A percentile compares a stretch with the other conserved stretches of the same genome.
These are phyloP conservation scores for Ogataea neopini DNA, from an alignment of 805 yeast genomes.

Conservation along the genomic window DNA sequence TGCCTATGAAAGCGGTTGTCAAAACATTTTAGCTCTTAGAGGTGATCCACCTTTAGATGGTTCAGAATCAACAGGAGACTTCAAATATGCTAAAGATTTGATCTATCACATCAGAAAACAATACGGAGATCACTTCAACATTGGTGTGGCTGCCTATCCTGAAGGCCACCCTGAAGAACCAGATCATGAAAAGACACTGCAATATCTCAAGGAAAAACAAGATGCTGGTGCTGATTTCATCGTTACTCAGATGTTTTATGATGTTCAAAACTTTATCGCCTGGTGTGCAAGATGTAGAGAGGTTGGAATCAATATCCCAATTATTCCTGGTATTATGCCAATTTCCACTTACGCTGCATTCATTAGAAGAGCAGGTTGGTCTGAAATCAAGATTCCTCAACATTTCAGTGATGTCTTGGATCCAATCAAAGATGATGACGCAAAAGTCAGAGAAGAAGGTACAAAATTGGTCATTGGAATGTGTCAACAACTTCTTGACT, in stretches of 20 bases:
- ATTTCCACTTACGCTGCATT: constrained; percentile 93
- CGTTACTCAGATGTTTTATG: constrained; percentile 97
- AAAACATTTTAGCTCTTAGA: constrained; percentile 88
- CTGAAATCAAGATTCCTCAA: constrained; percentile 77
- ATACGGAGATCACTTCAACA: constrained; percentile 87
- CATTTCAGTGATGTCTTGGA: constrained; percentile 68
- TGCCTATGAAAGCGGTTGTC: constrained; percentile 92
- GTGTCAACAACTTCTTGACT: constrained; percentile 71
- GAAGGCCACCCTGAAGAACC: constrained; percentile 95
- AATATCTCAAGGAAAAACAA: constrained; percentile 78
- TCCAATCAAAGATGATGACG: constrained; percentile 88
- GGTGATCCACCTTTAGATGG: constrained; percentile 92
- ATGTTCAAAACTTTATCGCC: constrained; percentile 74
- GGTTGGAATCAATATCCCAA: constrained; percentile 77
- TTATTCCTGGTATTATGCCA: constrained; percentile 98
- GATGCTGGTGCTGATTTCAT: constrained; percentile 95
- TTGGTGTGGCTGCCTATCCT: constrained; percentile 97
- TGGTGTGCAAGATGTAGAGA: constrained; percentile 79
- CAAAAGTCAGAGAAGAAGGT: constrained; percentile 81
- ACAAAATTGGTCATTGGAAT: constrained; percentile 77
- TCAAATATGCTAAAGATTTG: constrained; percentile 85
- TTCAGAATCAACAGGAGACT: constrained; percentile 76
- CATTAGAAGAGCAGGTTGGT: constrained; percentile 93
- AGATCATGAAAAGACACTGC: constrained; percentile 51
- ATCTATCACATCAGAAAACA: constrained; percentile 69